Conservation (phyloP, 257 asterid genomes). For the Asclepias syriaca region DNA sequence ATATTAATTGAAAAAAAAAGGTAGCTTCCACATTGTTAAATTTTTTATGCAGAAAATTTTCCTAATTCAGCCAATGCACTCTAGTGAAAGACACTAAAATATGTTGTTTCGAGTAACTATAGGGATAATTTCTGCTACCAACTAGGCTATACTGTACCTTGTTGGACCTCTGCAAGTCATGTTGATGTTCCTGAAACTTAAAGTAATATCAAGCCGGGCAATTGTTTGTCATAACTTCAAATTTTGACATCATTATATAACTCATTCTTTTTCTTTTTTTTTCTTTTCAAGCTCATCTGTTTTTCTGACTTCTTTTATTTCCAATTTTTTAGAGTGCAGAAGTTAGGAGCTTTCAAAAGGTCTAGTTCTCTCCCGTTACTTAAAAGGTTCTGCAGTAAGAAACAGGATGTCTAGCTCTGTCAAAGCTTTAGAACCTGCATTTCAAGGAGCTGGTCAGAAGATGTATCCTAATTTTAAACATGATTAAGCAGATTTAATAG, state of each 20-base stretch:
- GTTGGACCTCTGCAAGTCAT: neutral
- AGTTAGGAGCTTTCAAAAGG: slow-evolving; percentile 21
- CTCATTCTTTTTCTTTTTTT: too few species aligned
- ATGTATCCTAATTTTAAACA: slow-evolving; percentile 55
- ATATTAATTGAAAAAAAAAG: neutral
- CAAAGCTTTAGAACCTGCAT: slow-evolving; percentile 88
- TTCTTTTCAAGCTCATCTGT: neutral
- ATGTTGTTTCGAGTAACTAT: neutral
- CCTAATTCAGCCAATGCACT: neutral
- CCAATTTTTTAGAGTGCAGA: slow-evolving; percentile 17
- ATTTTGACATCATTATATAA: neutral
- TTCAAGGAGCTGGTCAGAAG: slow-evolving; percentile 87
- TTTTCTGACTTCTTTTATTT: slow-evolving; percentile 21
- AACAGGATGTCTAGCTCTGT: slow-evolving; percentile 57
- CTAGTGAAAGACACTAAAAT: neutral
- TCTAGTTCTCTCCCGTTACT: slow-evolving; percentile 18
- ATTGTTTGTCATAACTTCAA: neutral
- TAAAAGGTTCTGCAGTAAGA: slow-evolving; percentile 16
- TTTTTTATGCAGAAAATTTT: neutral
- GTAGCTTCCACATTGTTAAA: neutral
- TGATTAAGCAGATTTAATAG: neutral
- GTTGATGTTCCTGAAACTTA: neutral
- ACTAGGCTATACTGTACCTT: neutral
- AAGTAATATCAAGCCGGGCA: neutral
- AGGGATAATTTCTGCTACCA: neutral